These are phyloP conservation scores for Fusarium multiceps DNA, from an alignment of 2,329 filamentous ascomycete species.

Conservation along the genomic window DNA sequence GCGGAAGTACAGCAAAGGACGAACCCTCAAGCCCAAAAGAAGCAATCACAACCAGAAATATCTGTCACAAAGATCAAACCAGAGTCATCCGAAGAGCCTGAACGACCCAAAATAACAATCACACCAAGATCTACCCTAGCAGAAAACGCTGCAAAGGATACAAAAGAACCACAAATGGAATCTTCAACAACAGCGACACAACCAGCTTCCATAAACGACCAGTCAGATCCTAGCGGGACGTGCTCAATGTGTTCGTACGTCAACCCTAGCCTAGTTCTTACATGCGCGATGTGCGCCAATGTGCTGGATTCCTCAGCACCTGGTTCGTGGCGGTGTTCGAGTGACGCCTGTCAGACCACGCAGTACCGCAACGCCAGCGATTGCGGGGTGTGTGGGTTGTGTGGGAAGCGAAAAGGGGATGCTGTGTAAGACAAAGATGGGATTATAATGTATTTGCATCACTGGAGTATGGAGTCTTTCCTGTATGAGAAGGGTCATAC, in stretches of 20 bases:
- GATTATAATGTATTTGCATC: neutral
- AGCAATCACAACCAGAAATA: neutral
- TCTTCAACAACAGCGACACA: neutral
- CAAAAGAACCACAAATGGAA: neutral
- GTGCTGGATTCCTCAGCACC: constrained; percentile 69
- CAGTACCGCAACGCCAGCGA: constrained; percentile 76
- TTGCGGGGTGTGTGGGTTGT: constrained; percentile 76
- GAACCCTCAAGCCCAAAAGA: neutral
- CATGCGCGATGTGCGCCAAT: constrained; percentile 76
- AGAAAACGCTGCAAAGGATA: neutral
- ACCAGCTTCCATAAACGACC: neutral
- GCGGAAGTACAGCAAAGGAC: neutral
- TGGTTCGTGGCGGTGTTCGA: constrained; percentile 72
- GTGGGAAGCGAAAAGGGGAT: constrained; percentile 60
- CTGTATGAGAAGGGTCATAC: neutral
- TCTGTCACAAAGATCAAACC: constrained; percentile 20
- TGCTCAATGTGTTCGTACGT: constrained; percentile 76
- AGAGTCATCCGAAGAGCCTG: constrained; percentile 10
- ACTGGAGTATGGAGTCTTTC: neutral
- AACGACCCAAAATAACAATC: neutral
- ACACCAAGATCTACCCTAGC: neutral
- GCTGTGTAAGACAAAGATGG: neutral
- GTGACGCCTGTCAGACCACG: constrained; percentile 64
- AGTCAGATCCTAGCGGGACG: neutral
- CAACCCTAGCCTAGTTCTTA: constrained; percentile 66